Evolutionary conservation across 2,329 filamentous ascomycete genomes (phyloP).

Genomic region (Pleurostoma richardsiae): DNA sequence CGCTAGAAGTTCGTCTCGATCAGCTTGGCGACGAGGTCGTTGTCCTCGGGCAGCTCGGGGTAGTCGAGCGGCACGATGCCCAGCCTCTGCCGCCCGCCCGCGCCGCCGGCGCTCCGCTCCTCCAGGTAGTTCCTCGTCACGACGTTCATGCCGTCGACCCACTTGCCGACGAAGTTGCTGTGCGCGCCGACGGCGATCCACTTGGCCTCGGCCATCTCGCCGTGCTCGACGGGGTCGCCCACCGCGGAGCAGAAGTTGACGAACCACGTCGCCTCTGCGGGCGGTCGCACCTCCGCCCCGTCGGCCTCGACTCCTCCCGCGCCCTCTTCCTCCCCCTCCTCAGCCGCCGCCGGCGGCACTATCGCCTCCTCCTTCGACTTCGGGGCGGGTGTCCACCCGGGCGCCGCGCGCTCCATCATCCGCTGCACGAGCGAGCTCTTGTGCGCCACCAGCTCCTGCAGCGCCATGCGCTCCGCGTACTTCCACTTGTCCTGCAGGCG

Average conservation of each 20-base stretch:
- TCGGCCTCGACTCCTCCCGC: conserved; percentile 1
- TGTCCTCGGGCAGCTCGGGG: conserved; percentile 20
- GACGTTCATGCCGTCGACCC: conserved; percentile 37
- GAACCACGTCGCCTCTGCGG: conserved; percentile 22
- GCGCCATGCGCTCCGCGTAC: conserved; percentile 27
- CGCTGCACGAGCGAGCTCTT: conserved; percentile 31
- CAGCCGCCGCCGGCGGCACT: background rate
- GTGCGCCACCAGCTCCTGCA: conserved; percentile 28
- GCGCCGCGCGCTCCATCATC: conserved; percentile 28
- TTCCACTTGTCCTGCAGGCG: conserved; percentile 43
- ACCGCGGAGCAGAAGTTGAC: conserved; percentile 39
- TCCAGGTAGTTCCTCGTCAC: conserved; percentile 24
- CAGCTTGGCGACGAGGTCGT: conserved; percentile 31
- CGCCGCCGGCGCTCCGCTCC: conserved; percentile 11
- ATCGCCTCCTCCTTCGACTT: conserved; percentile 12
- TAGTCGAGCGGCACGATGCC: conserved; percentile 15
- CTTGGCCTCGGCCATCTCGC: conserved; percentile 31
- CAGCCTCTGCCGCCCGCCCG: conserved; percentile 18
- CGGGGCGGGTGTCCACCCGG: background rate
- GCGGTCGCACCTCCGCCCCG: background rate
- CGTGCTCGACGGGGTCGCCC: conserved; percentile 27
- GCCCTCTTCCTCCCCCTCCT: too few relatives aligned
- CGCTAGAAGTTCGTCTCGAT: conserved; percentile 31
- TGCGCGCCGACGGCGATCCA: conserved; percentile 39
- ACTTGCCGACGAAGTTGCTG: conserved; percentile 28